Conservation (phyloP, 441 rosid genomes). For the Populus trichocarpa region DNA sequence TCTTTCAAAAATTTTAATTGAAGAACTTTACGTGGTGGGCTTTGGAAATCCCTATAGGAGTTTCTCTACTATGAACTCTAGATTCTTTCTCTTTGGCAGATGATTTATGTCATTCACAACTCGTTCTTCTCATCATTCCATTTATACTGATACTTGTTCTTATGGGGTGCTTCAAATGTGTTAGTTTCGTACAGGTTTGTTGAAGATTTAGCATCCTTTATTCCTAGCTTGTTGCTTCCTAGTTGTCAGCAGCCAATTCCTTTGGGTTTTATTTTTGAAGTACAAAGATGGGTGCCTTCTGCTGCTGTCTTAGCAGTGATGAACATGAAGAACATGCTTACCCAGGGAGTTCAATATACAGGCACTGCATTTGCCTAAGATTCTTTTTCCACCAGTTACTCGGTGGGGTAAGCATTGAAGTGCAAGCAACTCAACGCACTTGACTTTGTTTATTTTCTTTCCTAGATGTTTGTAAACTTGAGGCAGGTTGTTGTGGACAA, state of each 20-base stretch:
- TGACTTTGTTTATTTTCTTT: background rate
- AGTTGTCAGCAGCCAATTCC: conserved; percentile 8
- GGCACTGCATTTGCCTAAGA: conserved; percentile 51
- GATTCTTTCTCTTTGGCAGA: background rate
- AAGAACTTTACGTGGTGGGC: background rate
- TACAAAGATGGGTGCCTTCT: conserved; percentile 46
- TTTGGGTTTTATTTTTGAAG: conserved; percentile 4
- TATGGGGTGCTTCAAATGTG: background rate
- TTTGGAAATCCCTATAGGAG: background rate
- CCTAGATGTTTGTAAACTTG: background rate
- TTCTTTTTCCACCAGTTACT: conserved; percentile 48
- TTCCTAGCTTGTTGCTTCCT: conserved; percentile 1
- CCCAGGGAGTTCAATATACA: conserved; percentile 42
- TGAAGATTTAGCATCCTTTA: background rate
- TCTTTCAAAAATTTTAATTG: too few species aligned
- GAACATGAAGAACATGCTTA: conserved; percentile 45
- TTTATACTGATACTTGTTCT: background rate
- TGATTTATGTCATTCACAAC: background rate
- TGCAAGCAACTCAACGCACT: background rate
- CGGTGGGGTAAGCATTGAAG: conserved; percentile 41
- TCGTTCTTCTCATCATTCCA: background rate
- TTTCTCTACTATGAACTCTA: background rate
- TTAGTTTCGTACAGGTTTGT: background rate
- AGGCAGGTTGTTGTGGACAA: background rate
- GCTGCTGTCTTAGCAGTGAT: conserved; percentile 51